Evolutionary conservation across 2,329 filamentous ascomycete species (phyloP).

Genomic region (Rutstroemia sydowiana): DNA sequence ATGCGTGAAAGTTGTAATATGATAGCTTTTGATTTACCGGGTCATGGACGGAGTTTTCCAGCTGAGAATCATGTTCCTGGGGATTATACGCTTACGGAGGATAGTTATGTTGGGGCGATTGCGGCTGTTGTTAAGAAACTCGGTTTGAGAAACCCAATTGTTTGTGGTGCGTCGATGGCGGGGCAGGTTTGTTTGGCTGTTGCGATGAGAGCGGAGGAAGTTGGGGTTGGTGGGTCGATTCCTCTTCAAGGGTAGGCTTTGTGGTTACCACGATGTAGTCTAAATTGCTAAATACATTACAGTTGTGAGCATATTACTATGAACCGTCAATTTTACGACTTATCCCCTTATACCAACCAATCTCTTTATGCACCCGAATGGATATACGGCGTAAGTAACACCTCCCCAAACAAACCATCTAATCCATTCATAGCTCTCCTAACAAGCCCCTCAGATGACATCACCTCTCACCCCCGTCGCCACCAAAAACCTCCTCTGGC

Average conservation of each 20-base stretch:
- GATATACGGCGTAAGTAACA: neutral
- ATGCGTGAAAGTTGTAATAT: conserved; percentile 42
- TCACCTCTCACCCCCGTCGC: conserved; percentile 2
- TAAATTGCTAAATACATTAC: neutral
- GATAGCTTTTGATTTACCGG: conserved; percentile 43
- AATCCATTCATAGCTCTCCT: too few relatives aligned
- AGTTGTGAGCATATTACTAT: neutral
- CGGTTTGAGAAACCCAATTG: conserved; percentile 38
- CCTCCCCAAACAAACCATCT: neutral
- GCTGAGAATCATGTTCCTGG: conserved; percentile 29
- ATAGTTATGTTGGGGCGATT: conserved; percentile 1
- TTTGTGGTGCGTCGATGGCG: conserved; percentile 44
- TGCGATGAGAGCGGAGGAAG: conserved; percentile 39
- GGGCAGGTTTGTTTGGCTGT: conserved; percentile 42
- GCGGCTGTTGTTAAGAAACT: conserved; percentile 35
- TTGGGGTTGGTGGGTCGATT: conserved; percentile 39
- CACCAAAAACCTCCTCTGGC: conserved; percentile 41
- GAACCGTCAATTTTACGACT: neutral
- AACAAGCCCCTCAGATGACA: neutral
- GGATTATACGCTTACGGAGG: neutral
- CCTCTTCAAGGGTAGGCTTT: conserved; percentile 36
- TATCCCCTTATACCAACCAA: neutral
- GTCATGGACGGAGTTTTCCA: conserved; percentile 42
- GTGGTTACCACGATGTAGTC: too few relatives aligned
- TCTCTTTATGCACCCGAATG: conserved; percentile 1